Evolutionary conservation across 495 filamentous ascomycete genomes (phyloP).

Genomic region (Articulospora tetracladia): DNA sequence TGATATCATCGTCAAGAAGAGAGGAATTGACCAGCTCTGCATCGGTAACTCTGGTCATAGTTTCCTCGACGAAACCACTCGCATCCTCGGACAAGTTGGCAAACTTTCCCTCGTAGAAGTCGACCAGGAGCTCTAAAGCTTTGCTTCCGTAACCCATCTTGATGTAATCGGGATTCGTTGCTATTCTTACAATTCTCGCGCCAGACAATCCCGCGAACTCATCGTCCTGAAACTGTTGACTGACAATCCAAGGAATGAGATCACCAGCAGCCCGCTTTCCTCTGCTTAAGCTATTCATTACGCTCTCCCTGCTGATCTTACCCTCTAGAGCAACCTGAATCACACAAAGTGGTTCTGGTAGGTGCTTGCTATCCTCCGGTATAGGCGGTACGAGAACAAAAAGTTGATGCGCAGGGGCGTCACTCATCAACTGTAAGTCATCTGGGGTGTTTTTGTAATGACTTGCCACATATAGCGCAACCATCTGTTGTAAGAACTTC

Average conservation of each 20-base stretch:
- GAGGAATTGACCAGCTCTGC: conserved; percentile 74
- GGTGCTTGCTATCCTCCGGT: conserved; percentile 64
- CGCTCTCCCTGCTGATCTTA: conserved; percentile 87
- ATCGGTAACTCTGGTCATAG: conserved; percentile 79
- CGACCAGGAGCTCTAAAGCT: conserved; percentile 76
- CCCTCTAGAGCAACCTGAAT: conserved; percentile 95
- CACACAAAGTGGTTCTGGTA: conserved; percentile 93
- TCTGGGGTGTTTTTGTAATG: conserved; percentile 99
- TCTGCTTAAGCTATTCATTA: conserved; percentile 81
- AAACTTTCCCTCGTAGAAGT: conserved; percentile 96
- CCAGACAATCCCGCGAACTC: conserved; percentile 93
- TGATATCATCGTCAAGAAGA: conserved; percentile 81
- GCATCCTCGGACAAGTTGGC: conserved; percentile 68
- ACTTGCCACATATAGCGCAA: conserved; percentile 94
- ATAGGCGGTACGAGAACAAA: conserved; percentile 92
- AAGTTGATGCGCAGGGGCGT: conserved; percentile 95
- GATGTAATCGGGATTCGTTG: conserved; percentile 90
- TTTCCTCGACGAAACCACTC: conserved; percentile 43
- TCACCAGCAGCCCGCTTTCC: conserved; percentile 91
- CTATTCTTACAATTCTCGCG: conserved; percentile 89
- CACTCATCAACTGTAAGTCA: conserved; percentile 95
- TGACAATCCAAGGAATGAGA: conserved; percentile 96
- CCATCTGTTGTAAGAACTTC: conserved; percentile 96
- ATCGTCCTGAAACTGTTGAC: conserved; percentile 97
- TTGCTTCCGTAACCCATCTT: conserved; percentile 91